Base-by-base conservation (phyloP, 768 basidiomycete species). In the Mycena polygramma region DNA sequence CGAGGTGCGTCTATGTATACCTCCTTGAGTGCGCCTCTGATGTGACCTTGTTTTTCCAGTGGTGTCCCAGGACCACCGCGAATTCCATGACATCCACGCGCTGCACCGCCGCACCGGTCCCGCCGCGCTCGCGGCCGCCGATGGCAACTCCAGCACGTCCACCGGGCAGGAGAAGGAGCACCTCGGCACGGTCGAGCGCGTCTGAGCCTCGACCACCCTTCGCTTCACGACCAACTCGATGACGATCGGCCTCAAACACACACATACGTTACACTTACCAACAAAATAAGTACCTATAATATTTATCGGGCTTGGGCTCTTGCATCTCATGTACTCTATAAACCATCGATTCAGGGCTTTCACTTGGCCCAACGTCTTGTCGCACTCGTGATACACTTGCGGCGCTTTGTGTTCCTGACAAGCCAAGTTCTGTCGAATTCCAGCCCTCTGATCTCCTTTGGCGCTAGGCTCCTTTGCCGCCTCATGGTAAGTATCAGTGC, bases 1-100 rank as follows among this genome's bases (percentile, higher is more conserved):
- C 80, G 90, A 78, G 88, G 90, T 90, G 73, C 68, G 86, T 78
- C 49, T 6, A 7, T 52, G 5, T 46, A 17, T 49, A 14, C 17
- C 37, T 55, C 41, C 9, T 35, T 37, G 20, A n/a, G 17, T 10
- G 4, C 36, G 7, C 41, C 15, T 54, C 63, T 60, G 14, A 61
- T 19, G 9, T 19, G 6, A 24, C 17, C 24, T 43, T 26, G 0
- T 4, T 48, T 26, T 17, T 22, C 35, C 64, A 73, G 72, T 70
- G 4, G 61, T 73, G 17, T 37, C 72, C 36, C 65, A 73, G 36
- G 60, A 20, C 3, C 46, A 66, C 20, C 72, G 72, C 41, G 72
- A 73, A 46, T 73, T 60, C 62, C 41, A 66, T 61, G 72, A 73
- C 57, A 49, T 73, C 19, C 72, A 73, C 59, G 68, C 68, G 5